Conservation (phyloP, 2,329 filamentous ascomycete genomes). For the Paracoccidioides lutzii region DNA sequence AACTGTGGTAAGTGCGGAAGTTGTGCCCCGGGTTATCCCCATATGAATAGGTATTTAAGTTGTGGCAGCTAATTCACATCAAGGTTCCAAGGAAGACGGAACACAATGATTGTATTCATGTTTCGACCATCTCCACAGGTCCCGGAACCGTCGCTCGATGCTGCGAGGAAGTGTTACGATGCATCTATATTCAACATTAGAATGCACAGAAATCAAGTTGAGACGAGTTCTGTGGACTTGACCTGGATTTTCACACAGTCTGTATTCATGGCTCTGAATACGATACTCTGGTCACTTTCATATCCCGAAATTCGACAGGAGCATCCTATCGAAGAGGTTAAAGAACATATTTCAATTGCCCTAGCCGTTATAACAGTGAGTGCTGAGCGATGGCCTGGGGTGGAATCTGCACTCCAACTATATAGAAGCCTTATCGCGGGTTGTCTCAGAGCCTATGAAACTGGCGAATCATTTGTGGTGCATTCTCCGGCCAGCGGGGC, state of each 20-base stretch:
- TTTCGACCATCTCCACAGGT: slow-evolving; percentile 88
- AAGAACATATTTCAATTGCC: slow-evolving; percentile 59
- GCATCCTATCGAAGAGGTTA: slow-evolving; percentile 62
- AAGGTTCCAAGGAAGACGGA: slow-evolving; percentile 56
- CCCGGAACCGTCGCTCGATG: slow-evolving; percentile 65
- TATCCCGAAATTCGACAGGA: slow-evolving; percentile 68
- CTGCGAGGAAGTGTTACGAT: slow-evolving; percentile 70
- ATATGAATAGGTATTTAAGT: slow-evolving; percentile 19
- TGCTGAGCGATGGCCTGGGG: slow-evolving; percentile 83
- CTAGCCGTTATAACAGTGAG: slow-evolving; percentile 69
- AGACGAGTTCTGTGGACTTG: slow-evolving; percentile 62
- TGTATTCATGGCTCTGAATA: slow-evolving; percentile 85
- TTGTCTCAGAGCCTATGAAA: slow-evolving; percentile 77
- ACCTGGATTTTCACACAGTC: slow-evolving; percentile 89
- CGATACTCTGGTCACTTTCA: slow-evolving; percentile 80
- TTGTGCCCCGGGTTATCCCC: slow-evolving; percentile 1
- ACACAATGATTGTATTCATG: slow-evolving; percentile 78
- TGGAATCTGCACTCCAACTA: slow-evolving; percentile 67
- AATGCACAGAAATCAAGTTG: slow-evolving; percentile 67
- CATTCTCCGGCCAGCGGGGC: slow-evolving; percentile 34
- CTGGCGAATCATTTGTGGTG: slow-evolving; percentile 39
- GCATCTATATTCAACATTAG: slow-evolving; percentile 71
- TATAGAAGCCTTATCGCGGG: slow-evolving; percentile 77
- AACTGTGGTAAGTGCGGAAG: slow-evolving; percentile 56
- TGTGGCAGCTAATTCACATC: slow-evolving; percentile 9